A percentile compares a stretch with the other conserved stretches of the same genome.
Evolutionary conservation across 2,329 filamentous ascomycete species (phyloP).

Genomic region (Eurotiales sp.): DNA sequence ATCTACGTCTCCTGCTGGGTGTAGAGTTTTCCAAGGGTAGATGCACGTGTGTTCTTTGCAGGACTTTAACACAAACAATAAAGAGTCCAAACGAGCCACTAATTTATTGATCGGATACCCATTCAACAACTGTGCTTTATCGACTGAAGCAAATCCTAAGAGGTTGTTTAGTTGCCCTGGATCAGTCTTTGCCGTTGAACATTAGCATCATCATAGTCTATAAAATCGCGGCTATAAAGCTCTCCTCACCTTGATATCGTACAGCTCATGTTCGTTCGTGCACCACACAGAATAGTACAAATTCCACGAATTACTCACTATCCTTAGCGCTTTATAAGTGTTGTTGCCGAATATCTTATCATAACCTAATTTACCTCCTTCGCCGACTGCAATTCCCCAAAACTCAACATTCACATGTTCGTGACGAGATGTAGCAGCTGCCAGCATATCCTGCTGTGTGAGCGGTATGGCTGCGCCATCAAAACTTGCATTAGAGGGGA

Average conservation of each 20-base stretch:
- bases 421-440: too few relatives aligned
- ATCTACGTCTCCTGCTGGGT: too few relatives aligned
- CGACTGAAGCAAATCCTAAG: too few relatives aligned
- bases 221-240: not conserved
- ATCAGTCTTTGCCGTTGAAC: too few relatives aligned
- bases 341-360: constrained; percentile 27
- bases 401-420: constrained; percentile 59
- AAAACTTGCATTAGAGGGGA: constrained; percentile 48
- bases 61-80: too few relatives aligned
- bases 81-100: too few relatives aligned
- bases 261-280: constrained; percentile 37
- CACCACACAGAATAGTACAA: constrained; percentile 42
- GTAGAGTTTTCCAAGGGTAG: too few relatives aligned
- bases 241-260: constrained; percentile 30
- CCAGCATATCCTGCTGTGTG: constrained; percentile 22
- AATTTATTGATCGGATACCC: too few relatives aligned
- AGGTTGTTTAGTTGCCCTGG: too few relatives aligned
- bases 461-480: constrained; percentile 54
- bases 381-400: constrained; percentile 44
- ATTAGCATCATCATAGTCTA: too few relatives aligned
- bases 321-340: constrained; percentile 38
- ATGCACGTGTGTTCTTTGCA: too few relatives aligned
- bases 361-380: constrained; percentile 25
- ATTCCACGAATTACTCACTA: constrained; percentile 34
- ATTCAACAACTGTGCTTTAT: too few relatives aligned